A percentile compares a stretch with the other conserved stretches of the same genome.
Conservation (phyloP, 2,329 filamentous ascomycete genomes). For the Alternaria burnsii region DNA sequence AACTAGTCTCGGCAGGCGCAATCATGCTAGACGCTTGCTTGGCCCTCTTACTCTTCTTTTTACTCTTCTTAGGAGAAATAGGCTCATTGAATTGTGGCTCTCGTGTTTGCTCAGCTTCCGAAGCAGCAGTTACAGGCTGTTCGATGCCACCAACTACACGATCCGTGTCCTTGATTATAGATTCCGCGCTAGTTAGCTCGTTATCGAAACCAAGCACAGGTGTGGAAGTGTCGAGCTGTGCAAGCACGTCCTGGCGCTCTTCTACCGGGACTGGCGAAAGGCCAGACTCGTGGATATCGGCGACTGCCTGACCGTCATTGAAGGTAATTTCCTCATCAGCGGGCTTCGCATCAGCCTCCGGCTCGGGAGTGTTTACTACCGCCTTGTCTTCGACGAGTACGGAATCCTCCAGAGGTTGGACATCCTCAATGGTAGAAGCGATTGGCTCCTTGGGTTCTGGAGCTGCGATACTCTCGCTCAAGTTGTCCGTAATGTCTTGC, state of each 20-base stretch:
- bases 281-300: background rate
- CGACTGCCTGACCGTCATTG: background rate
- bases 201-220: background rate
- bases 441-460: background rate
- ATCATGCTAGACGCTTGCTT: slow-evolving; percentile 29
- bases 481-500: background rate
- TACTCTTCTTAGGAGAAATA: slow-evolving; percentile 23
- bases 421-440: background rate
- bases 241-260: background rate
- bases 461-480: background rate
- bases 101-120: background rate
- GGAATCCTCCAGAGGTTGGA: background rate
- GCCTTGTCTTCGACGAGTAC: background rate
- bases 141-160: background rate
- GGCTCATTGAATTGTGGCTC: slow-evolving; percentile 6
- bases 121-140: background rate
- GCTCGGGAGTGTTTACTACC: background rate
- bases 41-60: slow-evolving; percentile 45
- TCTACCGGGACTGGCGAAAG: background rate
- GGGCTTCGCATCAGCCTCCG: background rate
- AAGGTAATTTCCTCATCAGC: background rate
- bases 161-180: background rate
- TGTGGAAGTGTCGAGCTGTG: background rate
- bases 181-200: background rate
- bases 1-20: slow-evolving; percentile 10